Evolutionary conservation across 2,329 filamentous ascomycete genomes (phyloP).

Genomic region (Venturia oleaginea): DNA sequence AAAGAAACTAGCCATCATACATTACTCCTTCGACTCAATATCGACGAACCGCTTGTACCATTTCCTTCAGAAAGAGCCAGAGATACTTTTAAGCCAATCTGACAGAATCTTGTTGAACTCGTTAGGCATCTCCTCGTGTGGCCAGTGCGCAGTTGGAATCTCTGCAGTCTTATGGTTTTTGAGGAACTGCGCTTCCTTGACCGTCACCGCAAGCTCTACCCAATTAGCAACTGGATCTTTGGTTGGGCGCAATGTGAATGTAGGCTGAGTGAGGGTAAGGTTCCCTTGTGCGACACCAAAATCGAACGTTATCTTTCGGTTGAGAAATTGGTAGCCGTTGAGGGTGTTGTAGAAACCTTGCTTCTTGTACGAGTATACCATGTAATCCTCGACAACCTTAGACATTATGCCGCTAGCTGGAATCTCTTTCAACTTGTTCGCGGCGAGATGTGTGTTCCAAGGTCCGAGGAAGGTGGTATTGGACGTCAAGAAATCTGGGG

Average conservation of each 20-base stretch:
- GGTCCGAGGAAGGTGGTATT: conserved; percentile 11
- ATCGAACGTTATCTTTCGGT: conserved; percentile 12
- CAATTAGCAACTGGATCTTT: conserved; percentile 11
- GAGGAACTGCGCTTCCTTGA: conserved; percentile 4
- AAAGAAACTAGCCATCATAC: no score
- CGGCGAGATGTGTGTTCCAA: not conserved
- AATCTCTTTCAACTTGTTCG: conserved; percentile 11
- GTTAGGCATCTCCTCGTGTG: conserved; percentile 11
- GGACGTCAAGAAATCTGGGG: conserved; percentile 5
- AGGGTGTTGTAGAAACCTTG: conserved; percentile 15
- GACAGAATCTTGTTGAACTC: conserved; percentile 12
- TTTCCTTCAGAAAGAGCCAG: no score
- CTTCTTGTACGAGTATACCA: conserved; percentile 13
- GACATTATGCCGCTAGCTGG: conserved; percentile 13
- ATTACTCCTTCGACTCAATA: no score
- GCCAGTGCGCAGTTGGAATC: conserved; percentile 12
- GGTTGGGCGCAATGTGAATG: conserved; percentile 12
- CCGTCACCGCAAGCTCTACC: not conserved
- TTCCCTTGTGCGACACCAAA: conserved; percentile 10
- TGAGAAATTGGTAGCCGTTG: conserved; percentile 14
- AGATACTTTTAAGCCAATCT: not conserved
- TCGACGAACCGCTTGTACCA: no score
- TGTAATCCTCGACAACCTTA: conserved; percentile 13
- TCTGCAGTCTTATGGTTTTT: conserved; percentile 7
- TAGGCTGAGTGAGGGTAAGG: conserved; percentile 7